A percentile compares a stretch with the other conserved stretches of the same genome.
Evolutionary conservation across 164 flowering plant genomes (phyloP).

Genomic region (Liriodendron chinense): DNA sequence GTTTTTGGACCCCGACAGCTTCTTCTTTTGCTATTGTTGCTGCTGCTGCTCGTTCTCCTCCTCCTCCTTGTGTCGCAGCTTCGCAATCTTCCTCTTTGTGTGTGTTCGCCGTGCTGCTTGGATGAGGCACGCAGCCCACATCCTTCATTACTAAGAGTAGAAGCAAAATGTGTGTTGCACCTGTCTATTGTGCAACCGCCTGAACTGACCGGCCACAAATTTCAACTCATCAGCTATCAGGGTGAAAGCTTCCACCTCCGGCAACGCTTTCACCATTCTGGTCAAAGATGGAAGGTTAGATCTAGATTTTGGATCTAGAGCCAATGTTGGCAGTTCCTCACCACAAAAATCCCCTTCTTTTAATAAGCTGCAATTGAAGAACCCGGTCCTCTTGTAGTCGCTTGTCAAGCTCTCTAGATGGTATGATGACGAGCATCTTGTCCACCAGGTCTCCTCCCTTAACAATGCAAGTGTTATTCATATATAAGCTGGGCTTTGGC

Average conservation of each 20-base stretch:
- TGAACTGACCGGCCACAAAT: conserved; percentile 89
- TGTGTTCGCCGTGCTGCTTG: too few relatives aligned
- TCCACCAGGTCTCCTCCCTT: conserved; percentile 96
- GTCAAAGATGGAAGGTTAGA: conserved; percentile 85
- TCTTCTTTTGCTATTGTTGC: too few relatives aligned
- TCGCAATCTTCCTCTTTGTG: too few relatives aligned
- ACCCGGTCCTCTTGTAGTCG: conserved; percentile 91
- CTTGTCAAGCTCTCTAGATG: conserved; percentile 90
- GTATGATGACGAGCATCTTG: conserved; percentile 92
- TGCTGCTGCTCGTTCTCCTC: too few relatives aligned
- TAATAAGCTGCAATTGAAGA: conserved; percentile 72
- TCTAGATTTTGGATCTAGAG: conserved; percentile 86
- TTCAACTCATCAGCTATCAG: conserved; percentile 80
- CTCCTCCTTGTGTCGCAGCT: too few relatives aligned
- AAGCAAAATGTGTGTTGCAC: conserved; percentile 94
- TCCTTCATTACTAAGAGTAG: too few relatives aligned
- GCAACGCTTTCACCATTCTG: conserved; percentile 77
- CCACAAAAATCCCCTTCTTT: conserved; percentile 96
- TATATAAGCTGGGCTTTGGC: conserved; percentile 77
- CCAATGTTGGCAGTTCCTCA: conserved; percentile 95
- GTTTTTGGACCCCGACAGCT: too few relatives aligned
- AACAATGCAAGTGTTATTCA: conserved; percentile 70
- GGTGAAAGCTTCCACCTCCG: conserved; percentile 92
- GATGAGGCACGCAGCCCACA: too few relatives aligned
- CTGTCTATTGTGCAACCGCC: conserved; percentile 93